Base-by-base conservation (phyloP, 176 grass and related monocot genomes). In the Rhynchospora tenuis region DNA sequence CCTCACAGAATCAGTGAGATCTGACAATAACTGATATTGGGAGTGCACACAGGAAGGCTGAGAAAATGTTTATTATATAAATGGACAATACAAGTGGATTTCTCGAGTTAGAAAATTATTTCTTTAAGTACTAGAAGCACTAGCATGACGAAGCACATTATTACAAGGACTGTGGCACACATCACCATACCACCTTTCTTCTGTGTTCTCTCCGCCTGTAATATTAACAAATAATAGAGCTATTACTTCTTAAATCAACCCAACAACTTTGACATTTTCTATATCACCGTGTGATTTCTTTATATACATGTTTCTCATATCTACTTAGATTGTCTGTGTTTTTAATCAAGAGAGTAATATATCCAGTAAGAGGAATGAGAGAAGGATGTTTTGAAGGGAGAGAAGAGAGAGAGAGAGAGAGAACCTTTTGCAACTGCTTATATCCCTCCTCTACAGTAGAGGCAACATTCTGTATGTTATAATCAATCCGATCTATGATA, bases 141-240 rank as follows among this genome's bases (percentile, higher is more conserved):
- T 74, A 98, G 87, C 92, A 98, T 85, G 91, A 98, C 83, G 83
- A 95, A 86, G 74, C 94, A 95, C 81, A 99, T 87, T 89, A 99
- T 93, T 72, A 99, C 79, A 47, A 99, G 93, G 44, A 92, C 86
- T 16, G 96, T 93, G 69, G 91, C 96, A 90, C 96, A 99, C 96
- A 92, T 93, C 79, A 99, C 89, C 93, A 99, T 92, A 70, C 93
- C 91, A 38, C 93, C 97, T 93, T 95, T 99, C 86, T 90, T 93
- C 78, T 99, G 96, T 27, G 93, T 90, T 83, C 92, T 91, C 86
- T 95, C 95, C 42, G 95, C 95, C 95, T 98, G 81, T 84, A 89
- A 28, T 19, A 82, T 65, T 14, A 63, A 65, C 46, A 82, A 10
- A 82, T 7, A 67, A 82, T 42, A 64, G 29, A 31, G 22, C 23